Evolutionary conservation across 257 asterid species (phyloP), one percentile per base, ranked within the genome.

Genomic region (Coffea canephora): DNA sequence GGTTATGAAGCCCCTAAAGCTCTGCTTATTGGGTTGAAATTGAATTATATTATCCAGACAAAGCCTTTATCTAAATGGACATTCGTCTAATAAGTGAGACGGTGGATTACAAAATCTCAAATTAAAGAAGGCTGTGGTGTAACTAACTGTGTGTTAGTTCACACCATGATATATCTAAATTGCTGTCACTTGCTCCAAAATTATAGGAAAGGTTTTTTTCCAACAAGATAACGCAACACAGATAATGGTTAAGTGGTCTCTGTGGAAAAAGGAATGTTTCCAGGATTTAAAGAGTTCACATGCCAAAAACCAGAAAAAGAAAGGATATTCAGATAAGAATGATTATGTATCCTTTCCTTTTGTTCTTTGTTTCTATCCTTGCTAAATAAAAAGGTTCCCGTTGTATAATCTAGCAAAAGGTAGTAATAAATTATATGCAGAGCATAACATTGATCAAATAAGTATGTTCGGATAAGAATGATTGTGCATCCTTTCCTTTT

Each of bases 371-470:
- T 5, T 4, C 19, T 65, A 55, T 59, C 0, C 59, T 71, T 77
- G 36, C 6, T 1, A 14, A 49, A 68, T 31, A 31, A 18, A 70
- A 71, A 36, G 12, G 41, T 10, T 19, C 55, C 36, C 1, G n/a
- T 18, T 1, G 5, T 18, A 61, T 80, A 84, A 67, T 78, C 43
- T 43, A 31, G 69, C 14, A 62, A 79, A 77, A 73, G 80, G 50
- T 79, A 81, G 59, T 50, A 70, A 79, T 5, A 55, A 55, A 71
- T 78, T 27, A 5, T 10, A 14, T 39, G 71, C 65, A 78, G 73
- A 76, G 73, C 39, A 45, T n/a, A 69, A 50, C 8, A 45, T 48
- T 57, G 49, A 82, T 61, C 61, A 77, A 66, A 77, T 39, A 39
- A 39, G 43, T 39, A 39, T 25, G 12, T 54, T 48, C 23, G 13